Base-by-base conservation (phyloP, 768 basidiomycete genomes). In the Psilocybe tampanensis region DNA sequence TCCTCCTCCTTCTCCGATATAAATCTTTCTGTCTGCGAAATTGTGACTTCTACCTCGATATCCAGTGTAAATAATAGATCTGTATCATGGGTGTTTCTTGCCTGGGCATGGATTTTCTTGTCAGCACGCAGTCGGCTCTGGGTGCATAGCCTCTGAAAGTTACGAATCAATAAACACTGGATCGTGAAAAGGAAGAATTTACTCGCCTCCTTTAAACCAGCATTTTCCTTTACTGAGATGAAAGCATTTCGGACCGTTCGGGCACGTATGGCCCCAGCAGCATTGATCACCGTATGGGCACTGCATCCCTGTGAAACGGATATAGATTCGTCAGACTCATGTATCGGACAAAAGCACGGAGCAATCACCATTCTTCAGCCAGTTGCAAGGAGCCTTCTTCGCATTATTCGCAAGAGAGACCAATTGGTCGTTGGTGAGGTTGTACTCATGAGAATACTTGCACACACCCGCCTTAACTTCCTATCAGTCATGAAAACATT, bases 321-420 rank as follows among this genome's bases (percentile, higher is more conserved):
- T 44, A 26, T 49, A 7, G 33, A 34, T n/a, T 29, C 17, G 47
- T 44, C 8, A 48, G 26, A 33, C n/a, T 0, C 18, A n/a, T n/a
- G 43, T 13, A 19, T 8, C 1, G 18, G 24, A 5, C 53, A 60
- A 18, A 39, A 57, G 7, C 26, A 41, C 44, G 43, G 29, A n/a
- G 12, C 55, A 36, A 50, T 21, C 55, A 86, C 90, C 88, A 61
- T 88, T 90, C 72, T 92, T 92, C 18, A 90, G 76, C 79, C 86
- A 90, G 68, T 90, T 92, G 72, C 91, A 93, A 0, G 91, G 91
- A 1, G 90, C 90, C 62, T 92, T 92, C 74, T 91, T 92, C 22
- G 91, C 91, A 64, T 88, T 90, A 65, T 76, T 81, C 26, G 89
- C 80, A 66, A 93, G 72, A n/a, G 80, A 81, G 24, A 81, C 80